Base-by-base conservation (phyloP, 2,329 filamentous ascomycete species). In the Fusarium foetens region DNA sequence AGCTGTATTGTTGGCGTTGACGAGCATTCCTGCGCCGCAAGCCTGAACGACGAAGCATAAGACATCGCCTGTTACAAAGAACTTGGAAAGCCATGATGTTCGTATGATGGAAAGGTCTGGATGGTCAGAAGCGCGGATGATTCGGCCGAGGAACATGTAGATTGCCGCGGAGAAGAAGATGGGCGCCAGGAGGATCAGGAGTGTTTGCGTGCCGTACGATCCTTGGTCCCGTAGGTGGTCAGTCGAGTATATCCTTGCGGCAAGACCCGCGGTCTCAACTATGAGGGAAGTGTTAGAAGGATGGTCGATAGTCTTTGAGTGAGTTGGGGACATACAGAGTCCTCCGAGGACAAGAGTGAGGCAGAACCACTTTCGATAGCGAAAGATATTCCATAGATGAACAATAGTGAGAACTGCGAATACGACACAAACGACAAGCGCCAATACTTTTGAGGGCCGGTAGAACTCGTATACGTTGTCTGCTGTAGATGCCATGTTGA, bases 121-220 rank as follows among this genome's bases (percentile, higher is more conserved):
- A 1, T 39, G 27, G 1, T 17, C 9, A 5, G 46, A 13, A 6
- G 57, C 57, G 4, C 17, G 16, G 13, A 53, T 53, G 1, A 59
- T 6, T 8, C 57, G 57, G 16, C 45, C 45, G 33, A 59, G 45
- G 4, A 59, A 27, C 57, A 59, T 53, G 57, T 59, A 59, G 8
- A 59, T 59, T 11, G 57, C 48, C 2, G 57, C 57, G 13, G 45
- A 36, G 27, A 59, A 59, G 45, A 52, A 53, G 17, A 59, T 59
- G 1, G 57, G 57, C 4, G 57, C 45, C 9, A 59, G 57, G 13
- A 59, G 35, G 0, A 59, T 53, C 0, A 59, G 45, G 6, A 59
- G 27, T 3, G 35, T 41, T 17, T 54, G 57, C 8, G 23, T 25
- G 17, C 17, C 14, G 23, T 54, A 59, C 6, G 36, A 6, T 27